These are phyloP conservation scores for Haplosporangium gracile DNA, from an alignment of 192 early-diverging fungal genomes.

Conservation along the genomic window DNA sequence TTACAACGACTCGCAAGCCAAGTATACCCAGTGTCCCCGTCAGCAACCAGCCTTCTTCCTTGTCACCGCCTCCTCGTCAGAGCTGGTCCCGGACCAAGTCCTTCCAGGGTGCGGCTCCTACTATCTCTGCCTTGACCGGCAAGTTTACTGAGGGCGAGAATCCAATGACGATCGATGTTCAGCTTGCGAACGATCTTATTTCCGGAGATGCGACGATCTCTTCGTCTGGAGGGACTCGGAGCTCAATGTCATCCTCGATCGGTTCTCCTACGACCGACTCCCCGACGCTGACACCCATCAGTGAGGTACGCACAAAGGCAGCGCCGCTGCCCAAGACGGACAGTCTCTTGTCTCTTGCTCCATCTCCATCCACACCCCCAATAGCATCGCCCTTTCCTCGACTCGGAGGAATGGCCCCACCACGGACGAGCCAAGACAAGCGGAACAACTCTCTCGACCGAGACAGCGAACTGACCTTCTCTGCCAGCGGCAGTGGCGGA, in stretches of 20 bases:
- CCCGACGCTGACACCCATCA: background rate
- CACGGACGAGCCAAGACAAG: background rate
- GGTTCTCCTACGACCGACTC: constrained; percentile 27
- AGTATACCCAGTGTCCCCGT: constrained; percentile 11
- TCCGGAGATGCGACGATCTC: background rate
- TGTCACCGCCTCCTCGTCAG: constrained; percentile 51
- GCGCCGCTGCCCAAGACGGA: background rate
- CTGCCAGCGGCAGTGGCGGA: background rate
- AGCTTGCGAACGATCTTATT: constrained; percentile 23
- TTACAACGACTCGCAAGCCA: constrained; percentile 14
- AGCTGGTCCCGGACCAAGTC: constrained; percentile 47
- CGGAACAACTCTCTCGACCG: constrained; percentile 18
- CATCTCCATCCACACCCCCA: constrained; percentile 3
- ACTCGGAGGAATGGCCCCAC: constrained; percentile 1
- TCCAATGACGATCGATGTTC: constrained; percentile 13
- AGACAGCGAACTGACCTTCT: background rate
- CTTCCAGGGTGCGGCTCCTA: constrained; percentile 13
- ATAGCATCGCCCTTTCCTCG: background rate
- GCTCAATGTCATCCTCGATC: constrained; percentile 25
- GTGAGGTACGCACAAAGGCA: background rate
- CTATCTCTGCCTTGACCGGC: background rate
- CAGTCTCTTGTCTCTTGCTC: background rate
- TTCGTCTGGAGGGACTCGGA: constrained; percentile 15
- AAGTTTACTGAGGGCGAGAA: background rate
- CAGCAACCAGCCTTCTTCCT: constrained; percentile 18